These are phyloP conservation scores for Serendipita sp. DNA, from an alignment of 768 basidiomycete genomes.

Conservation along the genomic window DNA sequence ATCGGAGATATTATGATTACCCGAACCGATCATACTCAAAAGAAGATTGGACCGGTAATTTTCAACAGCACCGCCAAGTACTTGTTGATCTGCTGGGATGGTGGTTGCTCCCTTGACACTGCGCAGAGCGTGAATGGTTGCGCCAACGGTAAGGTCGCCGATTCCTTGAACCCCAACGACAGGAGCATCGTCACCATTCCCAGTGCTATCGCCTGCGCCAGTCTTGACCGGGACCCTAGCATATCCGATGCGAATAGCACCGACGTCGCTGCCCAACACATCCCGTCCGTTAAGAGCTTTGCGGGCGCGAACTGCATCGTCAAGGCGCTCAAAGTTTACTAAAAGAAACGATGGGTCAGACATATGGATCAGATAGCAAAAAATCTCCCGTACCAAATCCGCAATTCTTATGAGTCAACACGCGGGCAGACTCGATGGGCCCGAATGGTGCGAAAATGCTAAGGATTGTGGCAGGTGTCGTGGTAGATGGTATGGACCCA, in stretches of 20 bases:
- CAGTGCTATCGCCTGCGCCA: constrained; percentile 38
- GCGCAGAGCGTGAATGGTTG: constrained; percentile 73
- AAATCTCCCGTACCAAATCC: constrained; percentile 50
- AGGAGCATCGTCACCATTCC: constrained; percentile 23
- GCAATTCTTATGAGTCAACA: constrained; percentile 94
- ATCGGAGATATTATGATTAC: constrained; percentile 47
- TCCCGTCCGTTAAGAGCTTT: constrained; percentile 93
- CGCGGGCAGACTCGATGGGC: constrained; percentile 90
- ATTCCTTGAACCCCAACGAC: constrained; percentile 57
- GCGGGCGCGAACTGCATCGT: constrained; percentile 89
- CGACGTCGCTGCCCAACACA: constrained; percentile 89
- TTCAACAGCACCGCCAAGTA: constrained; percentile 79
- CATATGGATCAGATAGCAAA: background rate
- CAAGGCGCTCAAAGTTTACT: constrained; percentile 95
- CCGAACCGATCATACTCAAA: constrained; percentile 72
- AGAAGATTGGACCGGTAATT: constrained; percentile 88
- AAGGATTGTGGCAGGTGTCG: constrained; percentile 84
- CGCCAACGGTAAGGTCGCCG: constrained; percentile 72
- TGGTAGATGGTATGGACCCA: constrained; percentile 88
- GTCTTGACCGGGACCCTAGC: constrained; percentile 92
- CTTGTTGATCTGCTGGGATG: constrained; percentile 84
- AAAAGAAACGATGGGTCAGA: constrained; percentile 11
- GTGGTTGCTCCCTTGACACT: constrained; percentile 84
- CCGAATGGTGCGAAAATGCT: constrained; percentile 97
- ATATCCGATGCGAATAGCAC: constrained; percentile 91